Conservation (phyloP, 1,139 yeast genomes). For the Meyerozyma athensensis region DNA sequence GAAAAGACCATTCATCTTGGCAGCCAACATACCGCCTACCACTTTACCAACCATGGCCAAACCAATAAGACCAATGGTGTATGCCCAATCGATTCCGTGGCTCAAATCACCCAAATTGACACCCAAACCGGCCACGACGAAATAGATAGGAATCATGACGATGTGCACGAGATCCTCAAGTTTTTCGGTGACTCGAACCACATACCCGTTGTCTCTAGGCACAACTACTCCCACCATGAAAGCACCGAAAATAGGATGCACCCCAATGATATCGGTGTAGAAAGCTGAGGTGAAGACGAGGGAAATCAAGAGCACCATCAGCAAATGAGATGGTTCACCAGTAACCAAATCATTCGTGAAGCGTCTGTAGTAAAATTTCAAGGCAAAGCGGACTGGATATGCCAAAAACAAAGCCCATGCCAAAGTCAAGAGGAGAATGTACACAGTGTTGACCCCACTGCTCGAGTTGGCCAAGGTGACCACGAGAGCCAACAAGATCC, state of each 20-base stretch:
- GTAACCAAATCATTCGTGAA: constrained; percentile 48
- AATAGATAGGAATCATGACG: constrained; percentile 68
- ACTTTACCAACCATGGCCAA: constrained; percentile 67
- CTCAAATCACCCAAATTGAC: constrained; percentile 61
- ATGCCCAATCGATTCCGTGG: constrained; percentile 71
- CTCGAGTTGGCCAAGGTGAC: constrained; percentile 72
- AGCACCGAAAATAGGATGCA: constrained; percentile 79
- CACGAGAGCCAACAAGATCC: constrained; percentile 72
- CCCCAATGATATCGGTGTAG: constrained; percentile 77
- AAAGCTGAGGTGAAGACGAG: constrained; percentile 64
- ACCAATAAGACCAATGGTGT: constrained; percentile 58
- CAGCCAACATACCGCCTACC: constrained; percentile 60
- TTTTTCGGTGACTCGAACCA: constrained; percentile 61
- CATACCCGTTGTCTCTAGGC: constrained; percentile 76
- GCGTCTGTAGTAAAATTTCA: constrained; percentile 38
- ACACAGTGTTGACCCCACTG: constrained; percentile 63
- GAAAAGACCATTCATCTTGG: constrained; percentile 53
- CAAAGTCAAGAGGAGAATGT: constrained; percentile 56
- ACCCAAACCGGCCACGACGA: constrained; percentile 72
- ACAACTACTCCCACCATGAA: constrained; percentile 70
- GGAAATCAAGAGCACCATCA: constrained; percentile 52
- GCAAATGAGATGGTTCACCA: constrained; percentile 60
- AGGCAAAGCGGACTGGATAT: constrained; percentile 49
- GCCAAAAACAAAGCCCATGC: constrained; percentile 64
- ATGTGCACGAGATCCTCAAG: constrained; percentile 74